Evolutionary conservation across 371 early-diverging fungal species (phyloP).

Genomic region (Chytridium lagenaria): DNA sequence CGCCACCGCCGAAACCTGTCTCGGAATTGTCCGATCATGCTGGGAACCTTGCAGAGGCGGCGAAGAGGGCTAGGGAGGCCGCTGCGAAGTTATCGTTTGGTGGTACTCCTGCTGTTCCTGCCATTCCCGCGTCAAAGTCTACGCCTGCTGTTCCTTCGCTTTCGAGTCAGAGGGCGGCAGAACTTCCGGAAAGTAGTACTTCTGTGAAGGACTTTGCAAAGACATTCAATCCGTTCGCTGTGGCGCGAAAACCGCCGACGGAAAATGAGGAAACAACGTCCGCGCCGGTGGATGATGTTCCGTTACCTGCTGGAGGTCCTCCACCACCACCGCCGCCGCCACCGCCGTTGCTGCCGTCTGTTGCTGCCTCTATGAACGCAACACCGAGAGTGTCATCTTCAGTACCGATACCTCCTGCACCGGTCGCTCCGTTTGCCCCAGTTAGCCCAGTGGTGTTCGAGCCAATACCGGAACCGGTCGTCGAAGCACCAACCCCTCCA

Average conservation of each 20-base stretch:
- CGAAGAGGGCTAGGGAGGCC: slow-evolving; percentile 21
- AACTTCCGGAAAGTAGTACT: slow-evolving; percentile 12
- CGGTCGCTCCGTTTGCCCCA: slow-evolving; percentile 3
- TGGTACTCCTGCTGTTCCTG: slow-evolving; percentile 18
- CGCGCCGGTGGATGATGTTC: background rate
- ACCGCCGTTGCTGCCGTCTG: slow-evolving; percentile 33
- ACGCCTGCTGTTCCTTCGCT: background rate
- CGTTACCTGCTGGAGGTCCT: slow-evolving; percentile 24
- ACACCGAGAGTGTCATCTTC: background rate
- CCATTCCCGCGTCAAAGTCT: background rate
- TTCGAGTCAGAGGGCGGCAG: slow-evolving; percentile 8
- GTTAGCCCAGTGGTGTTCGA: no score
- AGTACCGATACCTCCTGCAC: slow-evolving; percentile 16
- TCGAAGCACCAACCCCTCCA: slow-evolving; percentile 20
- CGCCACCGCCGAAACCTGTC: background rate
- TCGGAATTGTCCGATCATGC: slow-evolving; percentile 22
- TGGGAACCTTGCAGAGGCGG: slow-evolving; percentile 20
- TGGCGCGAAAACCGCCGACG: slow-evolving; percentile 20
- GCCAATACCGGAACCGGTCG: slow-evolving; percentile 19
- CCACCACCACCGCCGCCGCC: slow-evolving; percentile 52
- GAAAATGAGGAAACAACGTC: slow-evolving; percentile 11
- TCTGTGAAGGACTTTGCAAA: slow-evolving; percentile 32
- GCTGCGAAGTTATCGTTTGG: slow-evolving; percentile 20
- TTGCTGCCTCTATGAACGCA: background rate
- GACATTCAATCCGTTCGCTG: slow-evolving; percentile 31